Conservation (phyloP, 768 basidiomycete species). For the Mycena epipterygia region DNA sequence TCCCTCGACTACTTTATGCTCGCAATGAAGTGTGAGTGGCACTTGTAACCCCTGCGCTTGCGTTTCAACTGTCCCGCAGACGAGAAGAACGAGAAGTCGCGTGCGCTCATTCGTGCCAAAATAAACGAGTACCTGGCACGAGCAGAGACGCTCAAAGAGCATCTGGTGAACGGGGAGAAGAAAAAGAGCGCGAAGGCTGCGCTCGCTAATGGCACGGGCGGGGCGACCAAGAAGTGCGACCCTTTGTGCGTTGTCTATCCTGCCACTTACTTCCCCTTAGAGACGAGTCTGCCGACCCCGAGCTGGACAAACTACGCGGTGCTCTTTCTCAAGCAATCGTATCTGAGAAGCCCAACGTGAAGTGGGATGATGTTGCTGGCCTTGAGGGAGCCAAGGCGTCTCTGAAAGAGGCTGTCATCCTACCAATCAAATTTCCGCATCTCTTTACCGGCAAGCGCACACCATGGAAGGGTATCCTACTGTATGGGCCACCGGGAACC, state of each 20-base stretch:
- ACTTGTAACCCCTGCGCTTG: not conserved
- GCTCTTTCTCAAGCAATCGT: conserved; percentile 91
- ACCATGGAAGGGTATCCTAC: conserved; percentile 95
- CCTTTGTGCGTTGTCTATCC: not conserved
- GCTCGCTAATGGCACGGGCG: conserved; percentile 62
- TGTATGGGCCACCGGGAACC: conserved; percentile 98
- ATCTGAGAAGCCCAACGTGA: conserved; percentile 93
- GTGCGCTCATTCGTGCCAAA: conserved; percentile 87
- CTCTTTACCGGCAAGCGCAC: conserved; percentile 98
- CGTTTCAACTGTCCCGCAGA: conserved; percentile 56
- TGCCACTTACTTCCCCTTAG: conserved; percentile 30
- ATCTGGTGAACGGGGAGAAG: conserved; percentile 76
- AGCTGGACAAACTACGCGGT: conserved; percentile 96
- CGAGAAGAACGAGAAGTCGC: conserved; percentile 96
- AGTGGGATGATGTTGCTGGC: conserved; percentile 99
- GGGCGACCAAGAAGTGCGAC: conserved; percentile 61
- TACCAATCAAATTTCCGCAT: conserved; percentile 99
- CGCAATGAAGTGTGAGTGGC: conserved; percentile 85
- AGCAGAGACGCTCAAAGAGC: conserved; percentile 92
- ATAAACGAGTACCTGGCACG: conserved; percentile 92
- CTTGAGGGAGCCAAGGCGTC: conserved; percentile 95
- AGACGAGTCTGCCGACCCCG: conserved; percentile 89
- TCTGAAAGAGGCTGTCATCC: conserved; percentile 97
- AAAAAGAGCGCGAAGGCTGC: conserved; percentile 59
- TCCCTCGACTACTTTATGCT: conserved; percentile 99